Base-by-base conservation (phyloP, 2,329 filamentous ascomycete species). In the Trichoderma oligosporum region DNA sequence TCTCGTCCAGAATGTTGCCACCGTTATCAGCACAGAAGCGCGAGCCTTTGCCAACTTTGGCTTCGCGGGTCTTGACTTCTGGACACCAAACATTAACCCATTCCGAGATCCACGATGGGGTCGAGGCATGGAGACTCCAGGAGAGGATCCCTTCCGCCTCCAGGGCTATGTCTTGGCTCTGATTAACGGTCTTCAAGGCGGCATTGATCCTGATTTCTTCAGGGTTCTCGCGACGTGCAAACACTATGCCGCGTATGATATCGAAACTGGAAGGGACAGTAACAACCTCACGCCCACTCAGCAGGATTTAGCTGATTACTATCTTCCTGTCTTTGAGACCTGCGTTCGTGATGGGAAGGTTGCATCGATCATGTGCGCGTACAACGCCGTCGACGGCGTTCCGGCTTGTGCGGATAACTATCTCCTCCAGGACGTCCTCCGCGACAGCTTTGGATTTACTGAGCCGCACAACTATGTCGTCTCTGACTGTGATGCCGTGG, bases 251-350 rank as follows among this genome's bases (percentile, higher is more conserved):
- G 82, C 75, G 0, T 83, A 85, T 62, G 82, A 84, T 64, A 66
- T 82, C 2, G 82, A 84, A 63, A 57, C 65, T 20, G 78, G 77
- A 70, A 71, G 79, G 9, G 75, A 79, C 66, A 75, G 77, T 14
- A 85, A 83, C 59, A 75, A 86, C 65, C 78, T 83, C 5, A 71
- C 77, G 11, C 79, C 86, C 58, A 74, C 76, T 8, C 71, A 76
- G 47, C 85, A 88, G 62, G 86, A 89, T 59, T 71, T 89, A 4
- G 76, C 80, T 0, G 85, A 88, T 63, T 89, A 88, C 70, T 88
- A 86, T 64, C 75, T 86, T 38, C 84, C 82, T 1, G 79, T 84
- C 0, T 89, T 89, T 71, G 75, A 85, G 64, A 78, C 78, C 66
- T 87, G 85, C 67, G 82, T 79, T 42, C 75, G 80, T 9, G 81